Base-by-base conservation (phyloP, 306 rosid species). In the Acacia crassicarpa region DNA sequence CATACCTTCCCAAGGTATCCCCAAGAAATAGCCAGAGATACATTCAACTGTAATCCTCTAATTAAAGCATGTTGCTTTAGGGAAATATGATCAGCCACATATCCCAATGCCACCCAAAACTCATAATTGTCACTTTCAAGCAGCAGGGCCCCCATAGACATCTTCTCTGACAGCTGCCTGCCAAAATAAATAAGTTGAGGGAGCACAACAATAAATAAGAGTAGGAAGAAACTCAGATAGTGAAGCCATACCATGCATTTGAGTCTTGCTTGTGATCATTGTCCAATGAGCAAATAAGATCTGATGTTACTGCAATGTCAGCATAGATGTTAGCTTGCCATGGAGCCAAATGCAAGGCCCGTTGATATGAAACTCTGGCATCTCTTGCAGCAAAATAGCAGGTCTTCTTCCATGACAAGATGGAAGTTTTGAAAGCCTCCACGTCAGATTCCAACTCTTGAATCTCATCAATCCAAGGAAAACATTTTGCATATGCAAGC, bases 1-100 rank as follows among this genome's bases (percentile, higher is more conserved):
- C 67, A 46, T 91, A 93, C 98, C 97, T 91, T 91, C 84, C 98
- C 98, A 71, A 95, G 92, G 87, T 89, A 90, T 78, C 94, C 95
- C 98, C 98, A 95, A 35, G 91, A 97, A 84, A 85, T 83, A 88
- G 98, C 98, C 71, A 89, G 81, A 82, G 98, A 93, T 54, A 80
- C 92, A 80, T 95, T 91, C 88, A 93, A 85, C 77, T 95, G 98
- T 82, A 95, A 88, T 62, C 91, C 97, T 84, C 97, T 87, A 70
- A 95, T 88, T 71, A 93, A 69, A 78, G 98, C 95, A 86, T 95
- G 97, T 86, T 95, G 98, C 84, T 90, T 93, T 76, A 95, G 83
- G 49, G 94, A 89, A 76, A 61, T 84, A 80, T 90, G 87, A 85
- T 83, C 62, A 67, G 97, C 85, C 74, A 93, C 83, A 76, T 87